A percentile compares a stretch with the other conserved stretches of the same genome.
phyloP scores from a whole-genome alignment of 331 rosid genomes.

The Quercus lobata region DNA sequence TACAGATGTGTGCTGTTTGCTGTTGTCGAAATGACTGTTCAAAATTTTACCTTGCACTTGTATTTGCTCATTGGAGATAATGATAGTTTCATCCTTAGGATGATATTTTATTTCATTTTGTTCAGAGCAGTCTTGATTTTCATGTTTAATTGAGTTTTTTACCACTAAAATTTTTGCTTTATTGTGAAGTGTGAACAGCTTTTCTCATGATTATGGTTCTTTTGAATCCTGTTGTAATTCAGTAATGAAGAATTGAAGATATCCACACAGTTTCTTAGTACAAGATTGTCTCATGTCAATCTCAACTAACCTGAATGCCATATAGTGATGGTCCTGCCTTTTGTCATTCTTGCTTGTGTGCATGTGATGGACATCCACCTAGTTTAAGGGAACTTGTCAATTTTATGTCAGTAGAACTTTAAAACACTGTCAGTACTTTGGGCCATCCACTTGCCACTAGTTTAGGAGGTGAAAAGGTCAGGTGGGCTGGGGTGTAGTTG shows the following conservation, averaged over 20 bases:
- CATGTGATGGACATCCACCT: not conserved
- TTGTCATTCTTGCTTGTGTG: not conserved
- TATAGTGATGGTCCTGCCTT: not conserved
- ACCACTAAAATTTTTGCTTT: not conserved
- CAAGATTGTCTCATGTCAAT: no score
- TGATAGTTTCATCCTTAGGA: not conserved
- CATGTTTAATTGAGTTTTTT: not conserved
- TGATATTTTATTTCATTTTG: not conserved
- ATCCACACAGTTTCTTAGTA: no score
- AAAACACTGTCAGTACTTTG: not conserved
- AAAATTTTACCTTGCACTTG: not conserved
- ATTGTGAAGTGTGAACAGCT: not conserved
- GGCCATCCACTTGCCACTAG: not conserved
- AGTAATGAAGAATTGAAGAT: no score
- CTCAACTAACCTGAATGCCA: not conserved
- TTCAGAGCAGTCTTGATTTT: not conserved
- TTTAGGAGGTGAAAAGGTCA: not conserved
- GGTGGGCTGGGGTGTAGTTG: not conserved
- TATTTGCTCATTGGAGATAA: not conserved
- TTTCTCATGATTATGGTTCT: not conserved
- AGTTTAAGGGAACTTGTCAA: not conserved
- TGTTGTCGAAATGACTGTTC: not conserved
- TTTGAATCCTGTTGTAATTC: no score
- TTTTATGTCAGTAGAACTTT: not conserved
- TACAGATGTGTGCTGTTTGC: conserved; percentile 1